These are phyloP conservation scores for Ceratocystis cubensis DNA, from an alignment of 2,329 filamentous ascomycete genomes.

Conservation along the genomic window DNA sequence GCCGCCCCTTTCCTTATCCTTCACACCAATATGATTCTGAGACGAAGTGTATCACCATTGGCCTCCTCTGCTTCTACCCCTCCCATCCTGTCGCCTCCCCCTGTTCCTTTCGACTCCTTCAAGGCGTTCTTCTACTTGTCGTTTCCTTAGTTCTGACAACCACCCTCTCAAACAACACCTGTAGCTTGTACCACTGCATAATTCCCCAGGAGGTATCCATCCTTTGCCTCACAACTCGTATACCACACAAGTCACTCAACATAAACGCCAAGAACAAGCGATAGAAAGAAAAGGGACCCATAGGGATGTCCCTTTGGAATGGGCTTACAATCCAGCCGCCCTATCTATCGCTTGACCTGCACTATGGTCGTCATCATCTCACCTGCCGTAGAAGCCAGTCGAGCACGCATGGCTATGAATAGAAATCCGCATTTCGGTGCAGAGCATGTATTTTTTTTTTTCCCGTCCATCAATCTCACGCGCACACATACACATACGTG, in stretches of 20 bases:
- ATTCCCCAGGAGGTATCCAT: background rate
- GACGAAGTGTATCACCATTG: constrained; percentile 4
- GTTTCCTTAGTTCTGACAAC: background rate
- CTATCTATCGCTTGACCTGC: background rate
- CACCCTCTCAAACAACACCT: background rate
- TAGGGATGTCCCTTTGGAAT: background rate
- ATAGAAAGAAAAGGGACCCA: background rate
- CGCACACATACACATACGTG: background rate
- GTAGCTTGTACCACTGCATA: background rate
- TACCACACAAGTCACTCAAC: background rate
- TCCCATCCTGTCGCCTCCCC: constrained; percentile 6
- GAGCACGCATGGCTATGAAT: background rate
- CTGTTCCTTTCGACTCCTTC: constrained; percentile 9
- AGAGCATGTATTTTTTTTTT: background rate
- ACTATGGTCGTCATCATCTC: background rate
- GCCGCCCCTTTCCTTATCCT: background rate
- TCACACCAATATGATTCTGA: background rate
- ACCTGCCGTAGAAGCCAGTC: background rate
- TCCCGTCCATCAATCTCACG: no score
- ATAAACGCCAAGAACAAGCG: background rate
- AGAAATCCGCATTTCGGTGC: background rate
- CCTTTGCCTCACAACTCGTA: background rate
- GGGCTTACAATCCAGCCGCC: background rate
- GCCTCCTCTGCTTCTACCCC: background rate
- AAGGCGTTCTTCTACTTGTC: background rate